Evolutionary conservation across 73 alveolate genomes (phyloP).

Genomic region (Halteria grandinella): DNA sequence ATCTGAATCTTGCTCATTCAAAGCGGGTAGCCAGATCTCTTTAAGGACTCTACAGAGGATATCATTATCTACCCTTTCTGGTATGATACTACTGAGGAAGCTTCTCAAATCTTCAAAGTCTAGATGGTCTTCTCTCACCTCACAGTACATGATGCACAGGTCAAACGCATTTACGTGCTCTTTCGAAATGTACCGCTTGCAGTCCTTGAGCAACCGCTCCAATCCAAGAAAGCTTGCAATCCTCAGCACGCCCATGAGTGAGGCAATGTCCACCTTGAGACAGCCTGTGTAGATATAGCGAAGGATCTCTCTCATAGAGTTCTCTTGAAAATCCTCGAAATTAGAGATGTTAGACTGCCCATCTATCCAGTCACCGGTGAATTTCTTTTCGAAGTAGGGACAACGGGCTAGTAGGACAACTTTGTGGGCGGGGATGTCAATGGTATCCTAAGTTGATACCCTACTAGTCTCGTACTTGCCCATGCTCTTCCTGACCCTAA

Average conservation of each 20-base stretch:
- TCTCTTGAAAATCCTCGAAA: slow-evolving; percentile 36
- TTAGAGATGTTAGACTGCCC: neutral
- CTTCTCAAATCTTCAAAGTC: slow-evolving; percentile 61
- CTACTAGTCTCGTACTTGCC: slow-evolving; percentile 15
- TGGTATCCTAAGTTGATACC: neutral
- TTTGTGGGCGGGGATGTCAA: slow-evolving; percentile 43
- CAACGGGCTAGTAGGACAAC: slow-evolving; percentile 34
- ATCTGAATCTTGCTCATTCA: neutral
- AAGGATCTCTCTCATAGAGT: slow-evolving; percentile 51
- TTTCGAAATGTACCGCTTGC: slow-evolving; percentile 24
- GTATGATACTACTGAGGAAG: slow-evolving; percentile 35
- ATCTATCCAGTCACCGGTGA: slow-evolving; percentile 36
- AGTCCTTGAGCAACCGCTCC: slow-evolving; percentile 10
- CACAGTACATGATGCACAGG: slow-evolving; percentile 52
- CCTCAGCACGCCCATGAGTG: slow-evolving; percentile 65
- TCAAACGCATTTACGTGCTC: slow-evolving; percentile 65
- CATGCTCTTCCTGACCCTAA: slow-evolving; percentile 14
- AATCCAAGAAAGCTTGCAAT: slow-evolving; percentile 58
- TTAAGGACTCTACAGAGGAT: slow-evolving; percentile 54
- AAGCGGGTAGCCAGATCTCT: slow-evolving; percentile 50
- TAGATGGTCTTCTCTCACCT: slow-evolving; percentile 27
- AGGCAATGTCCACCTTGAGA: slow-evolving; percentile 31
- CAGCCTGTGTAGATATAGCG: slow-evolving; percentile 56
- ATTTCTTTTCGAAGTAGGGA: slow-evolving; percentile 30
- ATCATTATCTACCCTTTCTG: slow-evolving; percentile 44